Base-by-base conservation (phyloP, 208 protist genomes). In the Leishmania major region DNA sequence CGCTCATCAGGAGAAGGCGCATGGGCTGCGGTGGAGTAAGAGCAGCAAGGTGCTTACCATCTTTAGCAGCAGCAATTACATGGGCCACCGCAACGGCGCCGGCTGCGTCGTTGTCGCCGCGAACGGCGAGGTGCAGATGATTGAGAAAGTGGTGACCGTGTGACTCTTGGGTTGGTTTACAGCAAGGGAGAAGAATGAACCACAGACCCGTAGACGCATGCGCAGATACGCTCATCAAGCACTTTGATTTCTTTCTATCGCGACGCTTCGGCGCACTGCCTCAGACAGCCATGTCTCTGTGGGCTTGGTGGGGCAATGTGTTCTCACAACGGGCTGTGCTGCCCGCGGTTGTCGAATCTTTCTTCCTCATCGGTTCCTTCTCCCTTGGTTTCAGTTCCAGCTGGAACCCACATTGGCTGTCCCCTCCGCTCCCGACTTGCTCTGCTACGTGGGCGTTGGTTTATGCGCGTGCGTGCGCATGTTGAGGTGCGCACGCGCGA, bases 61-160 rank as follows among this genome's bases (percentile, higher is more conserved):
- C 72, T 97, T 97, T 55, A 95, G 93, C 82, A 93, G 86, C 77
- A 91, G 89, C 77, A 94, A 96, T 79, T 97, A 97, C 84, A 86
- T 94, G 35, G 90, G 92, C 31, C 90, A 96, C 74, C 81, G 88
- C 7, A 96, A 97, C 83, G 90, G 91, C n/a, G 94, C 91, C 10
- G 94, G 92, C 22, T 91, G 88, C 55, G 93, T 94, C 11, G 79
- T 95, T 37, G 87, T 96, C 57, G 79, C 84, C 7, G 78, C 80
- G 15, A 88, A 87, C 64, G 92, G 92, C 25, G 87, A 95, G 71
- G 87, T 95, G 43, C 90, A 94, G 77, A 85, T 96, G 80, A 85
- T 96, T 8, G 89, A 93, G 80, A 96, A 96, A 83, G 60, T 90
- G 25, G 84, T 89, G 6, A 83, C 80, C 83, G 73, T 74, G 64